Evolutionary conservation across 2,329 filamentous ascomycete species (phyloP), one percentile per base, ranked within the genome.

Genomic region (Botryotinia convoluta): DNA sequence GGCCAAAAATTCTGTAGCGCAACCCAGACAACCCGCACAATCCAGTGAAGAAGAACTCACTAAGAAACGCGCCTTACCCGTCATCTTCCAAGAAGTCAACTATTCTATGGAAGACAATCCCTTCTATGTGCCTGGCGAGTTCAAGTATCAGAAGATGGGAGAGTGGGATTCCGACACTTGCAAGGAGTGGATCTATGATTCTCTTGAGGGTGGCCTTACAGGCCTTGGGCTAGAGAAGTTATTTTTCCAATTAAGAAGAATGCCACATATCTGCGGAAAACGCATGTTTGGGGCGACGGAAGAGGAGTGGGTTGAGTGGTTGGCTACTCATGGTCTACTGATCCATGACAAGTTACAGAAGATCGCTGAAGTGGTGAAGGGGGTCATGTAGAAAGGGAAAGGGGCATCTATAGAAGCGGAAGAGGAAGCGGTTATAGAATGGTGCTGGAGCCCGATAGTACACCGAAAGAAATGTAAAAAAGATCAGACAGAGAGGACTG

Each of bases 141-240:
- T 42, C 14, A 63, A 42, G 39, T 20, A 42, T n/a, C 37, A 42
- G 8, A 6, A 29, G 61, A 63, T 63, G 37, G n/a, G 9, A n/a
- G 22, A 42, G 6, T 63, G 61, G 61, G 61, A 42, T 18, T 10
- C n/a, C n/a, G 37, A 63, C n/a, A 29, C 37, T 32, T 63, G 61
- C 61, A 63, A 63, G 37, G 37, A 63, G 39, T 63, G 61, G 61
- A 44, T 63, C 39, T 44, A 42, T n/a, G 61, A 63, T 44, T 39
- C 39, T 44, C 37, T 44, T 20, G 37, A 63, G n/a, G 9, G 29
- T 44, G 16, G 39, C 8, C 26, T 42, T 20, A 16, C 9, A 29
- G 18, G 4, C 4, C 9, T 8, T 6, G 61, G 22, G 16, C 4
- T 20, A 44, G 0, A 18, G 1, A 37, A 32, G 7, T 1, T 63